A percentile compares a stretch with the other conserved stretches of the same genome.
Evolutionary conservation across 2,329 filamentous ascomycete species (phyloP).

Genomic region (Fonsecaea erecta): DNA sequence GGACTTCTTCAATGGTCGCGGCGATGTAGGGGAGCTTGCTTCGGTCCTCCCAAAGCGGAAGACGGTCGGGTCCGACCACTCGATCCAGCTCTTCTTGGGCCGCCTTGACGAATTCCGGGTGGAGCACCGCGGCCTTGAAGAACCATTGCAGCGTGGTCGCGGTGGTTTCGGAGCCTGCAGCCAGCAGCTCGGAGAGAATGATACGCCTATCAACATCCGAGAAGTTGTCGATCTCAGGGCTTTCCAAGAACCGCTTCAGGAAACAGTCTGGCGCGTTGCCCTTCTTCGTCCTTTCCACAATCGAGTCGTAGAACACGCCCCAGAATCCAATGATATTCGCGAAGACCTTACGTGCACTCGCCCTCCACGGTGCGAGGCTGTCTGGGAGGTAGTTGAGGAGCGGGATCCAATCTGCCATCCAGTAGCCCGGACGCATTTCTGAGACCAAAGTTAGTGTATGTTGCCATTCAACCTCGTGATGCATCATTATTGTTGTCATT

Average conservation of each 20-base stretch:
- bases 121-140: constrained; percentile 38
- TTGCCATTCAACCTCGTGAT: background rate
- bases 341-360: constrained; percentile 5
- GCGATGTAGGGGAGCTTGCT: constrained; percentile 44
- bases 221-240: constrained; percentile 19
- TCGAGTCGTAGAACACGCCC: constrained; percentile 23
- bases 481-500: background rate
- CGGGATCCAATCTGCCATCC: constrained; percentile 52
- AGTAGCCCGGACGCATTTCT: constrained; percentile 25
- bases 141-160: constrained; percentile 28
- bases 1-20: constrained; percentile 48
- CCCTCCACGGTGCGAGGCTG: constrained; percentile 42
- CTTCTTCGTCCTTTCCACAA: constrained; percentile 16
- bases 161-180: constrained; percentile 26
- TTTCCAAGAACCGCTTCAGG: constrained; percentile 18
- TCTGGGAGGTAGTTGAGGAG: constrained; percentile 49
- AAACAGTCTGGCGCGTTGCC: constrained; percentile 26
- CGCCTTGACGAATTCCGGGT: constrained; percentile 58
- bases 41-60: constrained; percentile 46
- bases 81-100: constrained; percentile 45
- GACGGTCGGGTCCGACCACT: constrained; percentile 38
- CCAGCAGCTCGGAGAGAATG: constrained; percentile 20
- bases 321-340: constrained; percentile 23
- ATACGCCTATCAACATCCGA: constrained; percentile 17
- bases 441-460: background rate